Evolutionary conservation across 257 asterid species (phyloP), one percentile per base, ranked within the genome.

Genomic region (Anisodus acutangulus): DNA sequence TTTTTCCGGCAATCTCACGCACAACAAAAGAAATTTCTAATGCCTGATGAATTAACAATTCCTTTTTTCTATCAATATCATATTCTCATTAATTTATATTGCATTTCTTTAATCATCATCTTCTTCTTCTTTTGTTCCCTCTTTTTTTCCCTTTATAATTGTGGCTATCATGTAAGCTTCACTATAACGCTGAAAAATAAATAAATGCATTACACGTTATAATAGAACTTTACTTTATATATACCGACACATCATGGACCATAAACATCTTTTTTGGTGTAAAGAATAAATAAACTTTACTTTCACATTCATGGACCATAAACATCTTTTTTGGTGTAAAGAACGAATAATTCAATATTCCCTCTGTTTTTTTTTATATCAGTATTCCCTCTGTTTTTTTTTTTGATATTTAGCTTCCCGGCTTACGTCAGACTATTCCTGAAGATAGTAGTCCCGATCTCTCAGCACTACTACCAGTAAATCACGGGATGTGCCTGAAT

Each of bases 201-300:
- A n/a, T 5, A 45, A 45, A 45, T 71, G 17, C 31, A 45, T 4
- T 45, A 19, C 35, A 72, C 41, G 9, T 72, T 45, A 49, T 45
- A 47, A 72, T 10, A 72, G 35, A 72, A n/a, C 8, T 31, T 31
- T 31, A 31, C 35, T 31, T 31, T 31, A 31, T 15, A 5, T 6
- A 58, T 58, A 8, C 64, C 64, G 6, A 58, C 64, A 58, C 16
- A 58, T 6, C 80, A 11, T 10, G 59, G 9, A 47, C 17, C n/a
- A 72, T 72, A 71, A 39, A 71, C 58, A 9, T 71, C 79, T 43
- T 45, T 71, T 71, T 71, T 71, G 58, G 37, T 9, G 41, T 72
- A 47, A 72, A 72, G 59, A 72, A 72, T 39, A 72, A 72, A 47
- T 49, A 72, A 45, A 22, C 26, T 22, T 22, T 22, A 22, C 26